Base-by-base conservation (phyloP, 352 stramenopile species). In the Phytophthora capsici region DNA sequence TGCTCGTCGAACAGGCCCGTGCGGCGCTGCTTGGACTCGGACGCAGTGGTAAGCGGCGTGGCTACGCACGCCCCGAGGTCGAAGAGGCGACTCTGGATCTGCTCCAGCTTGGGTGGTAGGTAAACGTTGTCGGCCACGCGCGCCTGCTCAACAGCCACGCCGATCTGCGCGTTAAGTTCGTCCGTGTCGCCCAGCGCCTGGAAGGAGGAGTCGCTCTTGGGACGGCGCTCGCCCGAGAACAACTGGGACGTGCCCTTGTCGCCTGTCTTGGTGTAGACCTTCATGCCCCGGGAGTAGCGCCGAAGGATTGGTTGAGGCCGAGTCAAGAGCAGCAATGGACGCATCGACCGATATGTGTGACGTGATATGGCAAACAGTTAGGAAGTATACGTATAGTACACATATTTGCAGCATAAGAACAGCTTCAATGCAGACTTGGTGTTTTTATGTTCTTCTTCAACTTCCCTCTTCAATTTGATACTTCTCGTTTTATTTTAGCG, bases 181-280 rank as follows among this genome's bases (percentile, higher is more conserved):
- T 98, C 92, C 30, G 90, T 96, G 73, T 95, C 88, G 32, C 92
- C 92, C 44, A 98, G 82, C 47, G 90, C 90, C 61, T 95, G 81
- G 80, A 98, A 98, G 6, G 95, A 78, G 5, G 64, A 65, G 69
- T 97, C 85, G 66, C 90, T 80, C 73, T 98, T 98, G 58, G 77
- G 66, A 17, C 89, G 77, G 17, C 89, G 84, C 74, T 97, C 89
- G 50, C 91, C 90, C 54, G 92, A 97, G 73, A 96, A 97, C 50
- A 97, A 83, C 69, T 93, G 89, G 44, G 91, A 97, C 56, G 88
- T 95, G 49, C 91, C 92, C 63, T 97, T 98, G 73, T 98, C 92
- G 38, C 92, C 92, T 0, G 91, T 97, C 55, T 94, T 93, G 34
- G 92, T 98, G 81, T 98, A 98, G 48, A 97, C 88, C 69, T 96